Evolutionary conservation across 306 rosid genomes (phyloP).

Genomic region (Corylus avellana): DNA sequence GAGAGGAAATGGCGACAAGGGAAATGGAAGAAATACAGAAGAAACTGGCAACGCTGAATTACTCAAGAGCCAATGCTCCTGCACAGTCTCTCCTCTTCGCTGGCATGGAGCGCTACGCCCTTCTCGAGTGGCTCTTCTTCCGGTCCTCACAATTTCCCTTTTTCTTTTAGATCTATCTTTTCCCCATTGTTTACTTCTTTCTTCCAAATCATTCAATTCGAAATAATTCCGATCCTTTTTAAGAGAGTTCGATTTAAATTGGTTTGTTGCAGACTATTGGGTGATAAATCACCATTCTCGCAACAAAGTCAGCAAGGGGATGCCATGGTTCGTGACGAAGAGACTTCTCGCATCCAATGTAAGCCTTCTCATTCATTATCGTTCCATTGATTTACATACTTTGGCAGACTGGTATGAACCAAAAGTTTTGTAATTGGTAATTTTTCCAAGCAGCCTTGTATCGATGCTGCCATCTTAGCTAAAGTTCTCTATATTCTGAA

Average conservation of each 20-base stretch:
- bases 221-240: not conserved
- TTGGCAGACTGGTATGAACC: not conserved
- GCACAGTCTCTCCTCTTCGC: constrained; percentile 93
- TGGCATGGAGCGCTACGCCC: constrained; percentile 97
- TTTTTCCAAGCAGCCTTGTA: not conserved
- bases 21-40: constrained; percentile 94
- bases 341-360: constrained; percentile 91
- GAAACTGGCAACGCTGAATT: constrained; percentile 68
- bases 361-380: constrained; percentile 1
- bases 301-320: constrained; percentile 83
- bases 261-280: constrained; percentile 55
- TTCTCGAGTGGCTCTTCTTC: constrained; percentile 97
- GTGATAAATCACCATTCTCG: constrained; percentile 89
- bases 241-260: not conserved
- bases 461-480: not conserved
- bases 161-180: constrained; percentile 4
- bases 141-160: constrained; percentile 39
- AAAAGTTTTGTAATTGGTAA: not conserved
- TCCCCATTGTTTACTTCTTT: not conserved
- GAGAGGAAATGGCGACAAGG: constrained; percentile 70
- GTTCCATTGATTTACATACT: not conserved
- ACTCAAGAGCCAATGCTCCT: constrained; percentile 86
- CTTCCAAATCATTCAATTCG: not conserved
- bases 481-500: not conserved
- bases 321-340: constrained; percentile 81